Conservation (phyloP, 495 filamentous ascomycete genomes). For the Aspergillus affinis region DNA sequence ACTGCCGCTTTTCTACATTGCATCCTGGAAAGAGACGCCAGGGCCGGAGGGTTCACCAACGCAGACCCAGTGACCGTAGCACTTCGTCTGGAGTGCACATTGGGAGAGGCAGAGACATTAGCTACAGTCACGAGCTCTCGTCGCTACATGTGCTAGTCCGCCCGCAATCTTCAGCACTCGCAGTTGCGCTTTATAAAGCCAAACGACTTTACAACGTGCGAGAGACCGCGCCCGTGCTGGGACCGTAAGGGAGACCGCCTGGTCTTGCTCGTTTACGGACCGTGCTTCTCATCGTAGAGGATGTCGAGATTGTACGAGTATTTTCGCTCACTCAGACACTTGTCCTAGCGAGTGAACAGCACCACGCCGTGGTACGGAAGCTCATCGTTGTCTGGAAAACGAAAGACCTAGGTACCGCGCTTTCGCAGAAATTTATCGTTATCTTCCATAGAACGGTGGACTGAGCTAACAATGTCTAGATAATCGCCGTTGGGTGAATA, state of each 20-base stretch:
- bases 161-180: background rate
- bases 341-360: too few species aligned
- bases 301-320: constrained; percentile 2
- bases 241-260: constrained; percentile 4
- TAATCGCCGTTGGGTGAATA: background rate
- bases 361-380: too few species aligned
- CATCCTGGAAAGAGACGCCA: too few species aligned
- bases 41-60: too few species aligned
- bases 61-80: too few species aligned
- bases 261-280: constrained; percentile 4
- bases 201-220: constrained; percentile 1
- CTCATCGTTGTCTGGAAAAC: background rate
- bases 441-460: background rate
- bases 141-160: constrained; percentile 5
- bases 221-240: constrained; percentile 3
- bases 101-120: constrained; percentile 4
- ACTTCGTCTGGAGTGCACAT: constrained; percentile 3
- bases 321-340: constrained; percentile 2
- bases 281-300: constrained; percentile 6
- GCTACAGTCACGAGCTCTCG: constrained; percentile 1
- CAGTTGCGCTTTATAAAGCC: constrained; percentile 1
- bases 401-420: background rate
- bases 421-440: background rate
- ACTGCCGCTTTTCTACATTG: too few species aligned
- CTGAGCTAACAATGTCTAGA: background rate